Conservation (phyloP, 345 rosid genomes). For the Gossypium herbaceum region DNA sequence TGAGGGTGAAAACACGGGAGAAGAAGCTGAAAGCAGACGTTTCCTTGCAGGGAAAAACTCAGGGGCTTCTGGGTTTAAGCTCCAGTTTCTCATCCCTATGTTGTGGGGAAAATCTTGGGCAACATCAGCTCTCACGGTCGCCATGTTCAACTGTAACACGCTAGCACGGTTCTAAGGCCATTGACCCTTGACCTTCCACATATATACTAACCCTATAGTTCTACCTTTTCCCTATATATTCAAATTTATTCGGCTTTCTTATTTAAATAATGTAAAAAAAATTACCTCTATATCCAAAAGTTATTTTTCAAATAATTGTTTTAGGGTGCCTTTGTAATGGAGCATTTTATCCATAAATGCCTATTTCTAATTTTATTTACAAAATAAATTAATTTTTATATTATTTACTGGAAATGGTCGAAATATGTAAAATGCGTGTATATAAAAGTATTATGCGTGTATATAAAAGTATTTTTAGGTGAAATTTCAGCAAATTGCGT, state of each 20-base stretch:
- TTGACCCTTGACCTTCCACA: neutral
- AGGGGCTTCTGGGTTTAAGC: conserved; percentile 6
- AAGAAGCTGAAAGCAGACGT: neutral
- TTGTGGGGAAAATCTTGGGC: neutral
- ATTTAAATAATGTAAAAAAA: no score
- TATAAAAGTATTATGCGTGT: rapidly evolving
- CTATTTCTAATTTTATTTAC: no score
- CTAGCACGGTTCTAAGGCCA: no score
- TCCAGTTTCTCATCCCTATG: neutral
- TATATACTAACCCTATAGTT: neutral
- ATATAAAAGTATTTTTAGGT: rapidly evolving
- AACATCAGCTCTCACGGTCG: neutral
- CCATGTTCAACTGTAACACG: neutral
- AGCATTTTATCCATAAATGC: no score
- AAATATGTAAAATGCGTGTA: no score
- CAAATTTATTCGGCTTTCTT: no score
- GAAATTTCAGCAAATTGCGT: no score
- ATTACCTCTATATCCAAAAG: no score
- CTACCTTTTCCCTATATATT: no score
- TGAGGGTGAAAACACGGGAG: neutral
- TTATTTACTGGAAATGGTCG: rapidly evolving
- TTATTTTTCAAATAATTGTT: no score
- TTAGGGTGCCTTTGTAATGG: no score
- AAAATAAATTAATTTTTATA: no score
- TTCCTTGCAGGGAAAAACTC: conserved; percentile 11